Evolutionary conservation across 768 basidiomycete genomes (phyloP).

Genomic region (Leccinum barrowsii): DNA sequence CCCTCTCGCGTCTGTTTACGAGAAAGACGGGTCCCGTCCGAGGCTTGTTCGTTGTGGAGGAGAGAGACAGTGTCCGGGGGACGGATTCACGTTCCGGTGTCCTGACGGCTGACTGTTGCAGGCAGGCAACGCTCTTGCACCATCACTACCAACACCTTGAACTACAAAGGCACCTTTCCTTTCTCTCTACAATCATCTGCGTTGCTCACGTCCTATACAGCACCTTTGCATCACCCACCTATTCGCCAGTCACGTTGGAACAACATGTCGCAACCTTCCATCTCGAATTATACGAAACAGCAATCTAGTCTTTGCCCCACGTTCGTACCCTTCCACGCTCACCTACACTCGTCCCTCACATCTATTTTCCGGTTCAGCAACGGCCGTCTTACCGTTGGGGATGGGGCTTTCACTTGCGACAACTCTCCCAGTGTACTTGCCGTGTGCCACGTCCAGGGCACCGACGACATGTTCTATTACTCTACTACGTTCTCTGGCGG

Average conservation of each 20-base stretch:
- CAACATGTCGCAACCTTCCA: conserved; percentile 70
- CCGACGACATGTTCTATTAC: conserved; percentile 82
- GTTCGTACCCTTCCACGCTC: conserved; percentile 41
- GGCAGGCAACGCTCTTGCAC: conserved; percentile 10
- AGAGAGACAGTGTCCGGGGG: conserved; percentile 19
- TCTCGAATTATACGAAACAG: conserved; percentile 69
- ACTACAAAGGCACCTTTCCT: conserved; percentile 5
- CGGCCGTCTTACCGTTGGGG: conserved; percentile 95
- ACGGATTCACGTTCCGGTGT: neutral
- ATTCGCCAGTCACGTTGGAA: conserved; percentile 71
- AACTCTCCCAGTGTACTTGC: conserved; percentile 77
- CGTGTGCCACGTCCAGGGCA: conserved; percentile 81
- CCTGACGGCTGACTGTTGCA: neutral
- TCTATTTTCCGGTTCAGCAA: conserved; percentile 50
- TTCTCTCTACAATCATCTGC: neutral
- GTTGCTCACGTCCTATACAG: conserved; percentile 3
- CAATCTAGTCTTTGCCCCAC: conserved; percentile 95
- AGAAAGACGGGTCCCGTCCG: neutral
- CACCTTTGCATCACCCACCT: neutral
- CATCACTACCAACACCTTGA: conserved; percentile 8
- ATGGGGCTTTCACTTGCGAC: conserved; percentile 88
- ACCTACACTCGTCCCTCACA: conserved; percentile 12
- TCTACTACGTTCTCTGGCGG: conserved; percentile 94
- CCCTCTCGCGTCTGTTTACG: neutral
- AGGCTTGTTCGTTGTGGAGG: neutral